Base-by-base conservation (phyloP, 768 basidiomycete genomes). In the Amyloporia xantha region DNA sequence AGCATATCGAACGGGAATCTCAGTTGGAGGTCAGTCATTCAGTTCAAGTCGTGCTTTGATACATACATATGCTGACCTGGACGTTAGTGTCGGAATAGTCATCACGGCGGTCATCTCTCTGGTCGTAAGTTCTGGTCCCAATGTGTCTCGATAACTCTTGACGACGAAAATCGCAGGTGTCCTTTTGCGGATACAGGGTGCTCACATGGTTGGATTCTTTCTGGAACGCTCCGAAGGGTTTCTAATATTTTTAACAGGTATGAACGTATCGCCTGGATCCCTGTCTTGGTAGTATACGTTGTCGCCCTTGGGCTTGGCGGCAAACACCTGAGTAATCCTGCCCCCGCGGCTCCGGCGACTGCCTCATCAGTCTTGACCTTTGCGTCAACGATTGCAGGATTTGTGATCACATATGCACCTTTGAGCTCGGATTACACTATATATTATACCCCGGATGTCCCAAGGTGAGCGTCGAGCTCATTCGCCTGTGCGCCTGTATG, bases 221-320 rank as follows among this genome's bases (percentile, higher is more conserved):
- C 2, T 24, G 21, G 4, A 26, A 5, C 11, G 10, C 11, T 23
- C 37, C 3, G 6, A 35, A 40, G 4, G 37, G 12, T 38, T 2
- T 17, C 44, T 26, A 44, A 44, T 10, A 37, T 44, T 41, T 44
- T 9, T 9, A 17, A 43, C 69, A 71, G 86, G 83, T 91, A 87
- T 57, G 89, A 90, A 56, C 75, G 80, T 9, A 51, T 85, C 2
- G 71, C 83, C 1, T 91, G 89, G 88, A 72, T 91, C 15, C 90
- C 91, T 0, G 76, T 88, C 15, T 59, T 88, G n/a, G 66, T 91
- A 45, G 76, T 81, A 7, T 90, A 83, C 61, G 54, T 89, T 26
- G 75, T 91, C 45, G 79, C 78, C 7, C 66, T 86, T 11, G 88
- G 84, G 2, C 70, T 87, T n/a, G 80, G 86, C 0, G 88, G 82